These are phyloP conservation scores for Penicillium maclennaniae DNA, from an alignment of 495 filamentous ascomycete genomes.

Conservation along the genomic window DNA sequence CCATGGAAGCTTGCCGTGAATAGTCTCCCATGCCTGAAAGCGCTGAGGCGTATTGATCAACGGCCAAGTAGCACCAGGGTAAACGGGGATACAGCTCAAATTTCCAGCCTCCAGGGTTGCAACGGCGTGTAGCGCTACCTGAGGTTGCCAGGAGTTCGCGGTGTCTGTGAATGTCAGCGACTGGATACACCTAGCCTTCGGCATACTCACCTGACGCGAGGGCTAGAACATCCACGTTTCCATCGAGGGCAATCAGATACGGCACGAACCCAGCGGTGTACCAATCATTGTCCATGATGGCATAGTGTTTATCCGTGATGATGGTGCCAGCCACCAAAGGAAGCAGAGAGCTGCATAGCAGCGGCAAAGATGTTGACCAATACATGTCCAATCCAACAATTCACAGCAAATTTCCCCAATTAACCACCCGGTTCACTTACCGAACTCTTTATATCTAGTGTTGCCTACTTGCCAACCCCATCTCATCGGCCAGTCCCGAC, in stretches of 20 bases:
- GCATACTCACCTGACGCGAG: conserved; percentile 23
- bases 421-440: conserved; percentile 1
- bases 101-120: conserved; percentile 32
- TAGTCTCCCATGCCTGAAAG: conserved; percentile 31
- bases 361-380: conserved; percentile 13
- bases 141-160: conserved; percentile 31
- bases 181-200: not conserved
- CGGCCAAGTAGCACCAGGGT: conserved; percentile 29
- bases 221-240: conserved; percentile 26
- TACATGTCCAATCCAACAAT: conserved; percentile 7
- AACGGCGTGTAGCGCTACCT: conserved; percentile 27
- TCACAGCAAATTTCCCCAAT: not conserved
- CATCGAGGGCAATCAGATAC: conserved; percentile 29
- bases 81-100: conserved; percentile 33
- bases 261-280: conserved; percentile 28
- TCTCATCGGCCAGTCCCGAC: conserved; percentile 8
- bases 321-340: conserved; percentile 11
- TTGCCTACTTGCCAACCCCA: conserved; percentile 1
- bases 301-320: conserved; percentile 19
- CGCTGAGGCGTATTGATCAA: conserved; percentile 30
- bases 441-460: conserved; percentile 16
- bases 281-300: conserved; percentile 38
- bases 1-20: conserved; percentile 33
- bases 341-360: conserved; percentile 16
- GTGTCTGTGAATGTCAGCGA: conserved; percentile 16